These are phyloP conservation scores for Colletotrichum caudatum DNA, from an alignment of 2,329 filamentous ascomycete species.

Conservation along the genomic window DNA sequence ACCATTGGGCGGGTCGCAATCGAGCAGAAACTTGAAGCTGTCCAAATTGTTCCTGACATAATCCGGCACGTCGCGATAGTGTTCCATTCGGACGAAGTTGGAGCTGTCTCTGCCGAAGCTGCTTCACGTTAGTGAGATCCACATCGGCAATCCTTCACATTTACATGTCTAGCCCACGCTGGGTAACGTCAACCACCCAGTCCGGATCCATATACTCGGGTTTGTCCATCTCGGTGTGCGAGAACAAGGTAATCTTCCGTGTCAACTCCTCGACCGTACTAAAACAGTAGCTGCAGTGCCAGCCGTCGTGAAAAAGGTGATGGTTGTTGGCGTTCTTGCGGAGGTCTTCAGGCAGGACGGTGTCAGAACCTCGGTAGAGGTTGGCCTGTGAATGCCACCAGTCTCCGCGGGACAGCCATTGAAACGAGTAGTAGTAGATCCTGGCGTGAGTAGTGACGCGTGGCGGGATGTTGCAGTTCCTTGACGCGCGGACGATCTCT, in stretches of 20 bases:
- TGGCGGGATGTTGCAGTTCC: slow-evolving; percentile 64
- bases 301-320: slow-evolving; percentile 60
- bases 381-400: slow-evolving; percentile 73
- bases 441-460: slow-evolving; percentile 63
- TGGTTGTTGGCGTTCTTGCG: slow-evolving; percentile 60
- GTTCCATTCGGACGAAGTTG: slow-evolving; percentile 48
- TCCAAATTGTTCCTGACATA: slow-evolving; percentile 52
- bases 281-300: slow-evolving; percentile 75
- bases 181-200: slow-evolving; percentile 56
- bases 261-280: slow-evolving; percentile 66
- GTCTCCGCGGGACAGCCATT: slow-evolving; percentile 60
- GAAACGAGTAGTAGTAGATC: slow-evolving; percentile 71
- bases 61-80: slow-evolving; percentile 57
- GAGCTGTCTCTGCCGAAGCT: slow-evolving; percentile 43
- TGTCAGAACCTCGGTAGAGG: slow-evolving; percentile 58
- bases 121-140: slow-evolving; percentile 30
- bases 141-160: slow-evolving; percentile 47
- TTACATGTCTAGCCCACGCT: slow-evolving; percentile 58
- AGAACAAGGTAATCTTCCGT: slow-evolving; percentile 64
- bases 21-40: slow-evolving; percentile 53
- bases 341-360: slow-evolving; percentile 66
- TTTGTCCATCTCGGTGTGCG: slow-evolving; percentile 54
- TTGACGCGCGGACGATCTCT: slow-evolving; percentile 60
- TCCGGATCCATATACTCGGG: slow-evolving; percentile 54
- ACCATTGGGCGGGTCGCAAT: slow-evolving; percentile 54